These are phyloP conservation scores for Ottelia alismoides DNA, from an alignment of 106 monocot species.

Conservation along the genomic window DNA sequence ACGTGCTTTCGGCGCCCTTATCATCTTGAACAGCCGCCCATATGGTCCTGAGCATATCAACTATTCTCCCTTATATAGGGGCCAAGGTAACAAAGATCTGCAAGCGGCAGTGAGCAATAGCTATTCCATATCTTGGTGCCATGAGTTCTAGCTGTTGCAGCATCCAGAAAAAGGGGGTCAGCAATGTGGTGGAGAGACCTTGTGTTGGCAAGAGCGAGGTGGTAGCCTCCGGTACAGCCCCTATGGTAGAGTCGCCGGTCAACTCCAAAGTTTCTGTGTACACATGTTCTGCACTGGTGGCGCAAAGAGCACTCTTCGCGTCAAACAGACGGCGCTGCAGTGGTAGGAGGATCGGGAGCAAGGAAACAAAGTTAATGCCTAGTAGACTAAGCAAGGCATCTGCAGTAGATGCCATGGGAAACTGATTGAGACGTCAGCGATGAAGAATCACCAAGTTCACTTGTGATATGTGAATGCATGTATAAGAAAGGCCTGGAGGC, in stretches of 20 bases:
- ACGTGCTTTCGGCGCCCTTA: constrained; percentile 25
- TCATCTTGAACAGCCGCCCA: not conserved
- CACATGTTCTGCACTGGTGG: constrained; percentile 26
- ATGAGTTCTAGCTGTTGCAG: too few species aligned
- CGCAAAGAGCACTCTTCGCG: constrained; percentile 29
- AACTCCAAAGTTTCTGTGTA: not conserved
- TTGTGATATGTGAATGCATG: too few species aligned
- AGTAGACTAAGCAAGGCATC: constrained; percentile 42
- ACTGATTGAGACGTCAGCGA: too few species aligned
- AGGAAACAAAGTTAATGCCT: constrained; percentile 18
- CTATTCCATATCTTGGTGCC: too few species aligned
- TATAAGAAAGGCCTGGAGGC: too few species aligned
- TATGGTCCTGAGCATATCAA: constrained; percentile 3
- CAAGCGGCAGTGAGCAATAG: not conserved
- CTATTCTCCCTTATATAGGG: constrained; percentile 1
- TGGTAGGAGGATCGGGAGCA: constrained; percentile 10
- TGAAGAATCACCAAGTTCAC: too few species aligned
- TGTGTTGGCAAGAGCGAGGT: not conserved
- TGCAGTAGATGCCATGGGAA: constrained; percentile 2
- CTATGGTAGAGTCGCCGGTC: not conserved
- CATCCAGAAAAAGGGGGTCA: too few species aligned
- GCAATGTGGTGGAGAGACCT: too few species aligned
- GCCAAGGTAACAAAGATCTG: not conserved
- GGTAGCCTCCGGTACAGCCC: not conserved
- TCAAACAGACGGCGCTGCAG: constrained; percentile 6